These are phyloP conservation scores for Paraphoma sp. DNA, from an alignment of 2,329 filamentous ascomycete genomes.

Conservation along the genomic window DNA sequence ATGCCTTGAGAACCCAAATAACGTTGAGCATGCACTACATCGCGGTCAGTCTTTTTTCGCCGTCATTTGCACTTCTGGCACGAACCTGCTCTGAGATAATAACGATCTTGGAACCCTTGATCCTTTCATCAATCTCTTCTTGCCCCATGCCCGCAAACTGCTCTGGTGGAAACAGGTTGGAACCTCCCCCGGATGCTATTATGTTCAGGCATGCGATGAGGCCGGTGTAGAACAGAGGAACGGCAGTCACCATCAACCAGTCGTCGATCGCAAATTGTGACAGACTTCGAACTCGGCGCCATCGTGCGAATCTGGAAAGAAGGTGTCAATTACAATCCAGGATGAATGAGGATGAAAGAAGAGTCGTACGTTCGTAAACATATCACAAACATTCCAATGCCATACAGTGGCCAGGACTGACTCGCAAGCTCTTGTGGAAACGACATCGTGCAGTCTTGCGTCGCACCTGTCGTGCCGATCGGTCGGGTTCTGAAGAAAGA, in stretches of 20 bases:
- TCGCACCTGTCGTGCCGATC: slow-evolving; percentile 6
- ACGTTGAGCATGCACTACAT: slow-evolving; percentile 69
- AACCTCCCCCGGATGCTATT: slow-evolving; percentile 51
- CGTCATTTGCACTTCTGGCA: background rate
- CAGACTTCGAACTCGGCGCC: slow-evolving; percentile 28
- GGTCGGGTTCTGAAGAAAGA: background rate
- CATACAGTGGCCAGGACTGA: slow-evolving; percentile 39
- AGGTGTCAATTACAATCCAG: background rate
- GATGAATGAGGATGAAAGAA: background rate
- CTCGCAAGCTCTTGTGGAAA: slow-evolving; percentile 26
- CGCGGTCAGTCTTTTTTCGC: slow-evolving; percentile 22
- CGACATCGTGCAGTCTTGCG: slow-evolving; percentile 17
- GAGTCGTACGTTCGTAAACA: slow-evolving; percentile 33
- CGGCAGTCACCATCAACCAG: slow-evolving; percentile 39
- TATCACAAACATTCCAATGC: slow-evolving; percentile 37
- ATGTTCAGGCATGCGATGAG: slow-evolving; percentile 52
- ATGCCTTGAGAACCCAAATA: slow-evolving; percentile 64
- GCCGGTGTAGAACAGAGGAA: slow-evolving; percentile 47
- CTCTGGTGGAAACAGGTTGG: slow-evolving; percentile 51
- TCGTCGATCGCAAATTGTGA: slow-evolving; percentile 32
- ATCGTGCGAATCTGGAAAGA: slow-evolving; percentile 30
- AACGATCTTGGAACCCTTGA: slow-evolving; percentile 54
- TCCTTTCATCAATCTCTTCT: slow-evolving; percentile 50
- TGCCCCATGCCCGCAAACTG: slow-evolving; percentile 45
- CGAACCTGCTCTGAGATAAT: slow-evolving; percentile 53